Base-by-base conservation (phyloP, 2,329 filamentous ascomycete genomes). In the Alternaria burnsii region DNA sequence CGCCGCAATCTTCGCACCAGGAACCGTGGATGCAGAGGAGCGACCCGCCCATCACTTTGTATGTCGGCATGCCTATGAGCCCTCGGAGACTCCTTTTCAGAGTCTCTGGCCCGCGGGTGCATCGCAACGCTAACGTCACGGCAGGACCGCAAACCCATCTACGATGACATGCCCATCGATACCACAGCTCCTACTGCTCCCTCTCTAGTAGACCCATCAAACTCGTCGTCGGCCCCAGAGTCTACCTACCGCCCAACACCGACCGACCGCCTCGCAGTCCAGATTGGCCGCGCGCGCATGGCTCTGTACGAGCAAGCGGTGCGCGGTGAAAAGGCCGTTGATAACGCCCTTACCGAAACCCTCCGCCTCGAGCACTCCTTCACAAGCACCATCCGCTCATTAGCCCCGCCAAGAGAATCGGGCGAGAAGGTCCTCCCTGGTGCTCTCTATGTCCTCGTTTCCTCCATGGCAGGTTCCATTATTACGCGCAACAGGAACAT, bases 391-490 rank as follows among this genome's bases (percentile, higher is more conserved):
- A 81, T 99, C 69, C 92, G 94, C 60, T 93, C 91, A 22, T 87
- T 99, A 40, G 95, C 94, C 20, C 95, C 95, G 30, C 85, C 93
- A 38, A 90, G 89, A 73, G 91, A 94, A 80, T 92, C 89, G 62
- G 92, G 91, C 77, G 95, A 99, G 84, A 89, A 89, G 76, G 86
- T 99, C 58, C 89, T 98, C 81, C 95, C 95, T 34, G 94, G 94
- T 26, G 85, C 89, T 61, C 88, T 98, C 69, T 98, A 98, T 82
- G 93, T 98, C 47, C 87, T 97, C 30, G 94, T 99, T 48, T 90
- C 94, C 42, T 89, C 92, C 72, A 97, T 99, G 94, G 92, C 95
- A 36, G 95, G 94, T 70, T 93, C 89, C 79, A 98, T 99, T 77
- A 84, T 97, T 56, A 88, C 92, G 56, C 89, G 94, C 65, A 96